Evolutionary conservation across 1,284 basidiomycete genomes (phyloP), one percentile per base, ranked within the genome.

Genomic region (Naganishia liquefaciens): DNA sequence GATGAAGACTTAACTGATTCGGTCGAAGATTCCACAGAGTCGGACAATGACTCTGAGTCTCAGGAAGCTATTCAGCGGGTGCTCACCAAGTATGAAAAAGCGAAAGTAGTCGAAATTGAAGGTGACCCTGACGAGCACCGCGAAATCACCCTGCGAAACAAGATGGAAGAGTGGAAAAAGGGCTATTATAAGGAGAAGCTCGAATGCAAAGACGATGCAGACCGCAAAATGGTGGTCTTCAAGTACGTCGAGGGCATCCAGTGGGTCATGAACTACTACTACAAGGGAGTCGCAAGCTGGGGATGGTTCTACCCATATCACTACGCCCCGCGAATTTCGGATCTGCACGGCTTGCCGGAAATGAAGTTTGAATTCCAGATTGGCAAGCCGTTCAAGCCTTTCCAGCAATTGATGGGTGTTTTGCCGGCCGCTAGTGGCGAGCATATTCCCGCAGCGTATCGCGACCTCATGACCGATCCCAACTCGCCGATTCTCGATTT

Each of bases 231-330:
- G 54, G 80, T 97, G 61, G 81, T 86, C 11, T 92, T 84, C 73
- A 85, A 87, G 68, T 99, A 97, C 77, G 85, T 93, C 43, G 93
- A 99, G 76, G 96, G 95, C 0, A 80, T 99, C 68, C 96, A 99
- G 76, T 99, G 95, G 96, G 93, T 99, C 37, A 89, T 99, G 86
- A 90, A 93, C 76, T 99, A 99, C 79, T 99, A 99, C 78, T 98
- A 98, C 80, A 87, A 90, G 69, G 95, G 95, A 40, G 93, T 97
- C 17, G 90, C 91, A 2, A 94, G 92, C 5, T 99, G 95, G 95
- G 86, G 91, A 28, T 99, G 96, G 96, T 99, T 97, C 82, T 99
- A 98, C 80, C 83, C 94, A 76, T 98, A 97, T 77, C 95, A 99
- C 77, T 99, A 96, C 77, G 90, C 95, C 0, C 95, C 93, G 17